phyloP scores from a whole-genome alignment of 176 grass and related monocot genomes.

The Areca catechu region DNA sequence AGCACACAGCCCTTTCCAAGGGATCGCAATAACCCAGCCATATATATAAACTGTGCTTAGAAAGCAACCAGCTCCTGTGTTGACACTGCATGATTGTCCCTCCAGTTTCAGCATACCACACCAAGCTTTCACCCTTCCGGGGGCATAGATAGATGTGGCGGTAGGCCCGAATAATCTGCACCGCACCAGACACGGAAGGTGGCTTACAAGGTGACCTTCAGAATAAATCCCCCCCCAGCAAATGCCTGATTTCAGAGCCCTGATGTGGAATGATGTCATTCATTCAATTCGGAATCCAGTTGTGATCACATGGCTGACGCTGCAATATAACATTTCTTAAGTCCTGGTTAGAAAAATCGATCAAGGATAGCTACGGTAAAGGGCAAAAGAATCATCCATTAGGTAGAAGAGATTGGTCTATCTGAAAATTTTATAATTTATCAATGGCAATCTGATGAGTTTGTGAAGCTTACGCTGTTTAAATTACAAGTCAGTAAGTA shows the following conservation, averaged over 20 bases:
- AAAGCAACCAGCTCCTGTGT: slow-evolving; percentile 22
- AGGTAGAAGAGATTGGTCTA: too few relatives aligned
- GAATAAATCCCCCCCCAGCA: slow-evolving; percentile 39
- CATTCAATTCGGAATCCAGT: slow-evolving; percentile 55
- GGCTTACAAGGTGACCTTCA: slow-evolving; percentile 68
- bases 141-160: slow-evolving; percentile 37
- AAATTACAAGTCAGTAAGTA: too few relatives aligned
- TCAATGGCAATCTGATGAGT: too few relatives aligned
- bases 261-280: slow-evolving; percentile 69
- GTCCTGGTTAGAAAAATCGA: too few relatives aligned
- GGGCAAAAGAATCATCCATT: too few relatives aligned
- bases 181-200: slow-evolving; percentile 49
- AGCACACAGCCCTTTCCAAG: slow-evolving; percentile 46
- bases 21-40: slow-evolving; percentile 84
- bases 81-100: slow-evolving; percentile 53
- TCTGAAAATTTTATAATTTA: too few relatives aligned
- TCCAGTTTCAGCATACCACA: slow-evolving; percentile 48
- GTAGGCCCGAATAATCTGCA: slow-evolving; percentile 57
- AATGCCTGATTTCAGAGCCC: slow-evolving; percentile 56
- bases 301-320: slow-evolving; percentile 56
- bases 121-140: slow-evolving; percentile 52
- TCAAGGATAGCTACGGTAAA: too few relatives aligned
- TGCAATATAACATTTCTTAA: slow-evolving; percentile 27
- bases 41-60: slow-evolving; percentile 71
- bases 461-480: too few relatives aligned